phyloP scores from a whole-genome alignment of 345 rosid genomes.

The Balakata baccata region DNA sequence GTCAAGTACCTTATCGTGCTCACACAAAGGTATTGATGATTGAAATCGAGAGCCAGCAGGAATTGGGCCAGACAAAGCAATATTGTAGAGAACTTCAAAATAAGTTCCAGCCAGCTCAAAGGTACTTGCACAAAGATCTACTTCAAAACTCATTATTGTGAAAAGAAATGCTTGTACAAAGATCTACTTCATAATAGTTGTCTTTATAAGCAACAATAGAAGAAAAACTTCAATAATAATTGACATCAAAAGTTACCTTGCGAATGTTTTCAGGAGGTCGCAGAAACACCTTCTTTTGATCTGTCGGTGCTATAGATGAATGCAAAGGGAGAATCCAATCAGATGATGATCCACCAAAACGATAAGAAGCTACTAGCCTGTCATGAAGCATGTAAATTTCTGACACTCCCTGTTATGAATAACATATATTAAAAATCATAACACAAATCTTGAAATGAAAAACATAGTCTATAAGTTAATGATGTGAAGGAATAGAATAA shows the following conservation, averaged over 20 bases:
- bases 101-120: no score
- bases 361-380: conserved; percentile 74
- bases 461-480: not conserved
- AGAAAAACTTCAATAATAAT: conserved; percentile 1
- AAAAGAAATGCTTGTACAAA: not conserved
- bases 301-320: conserved; percentile 72
- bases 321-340: conserved; percentile 91
- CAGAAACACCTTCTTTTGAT: conserved; percentile 69
- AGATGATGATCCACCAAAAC: conserved; percentile 71
- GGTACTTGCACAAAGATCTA: no score
- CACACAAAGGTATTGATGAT: no score
- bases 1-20: no score
- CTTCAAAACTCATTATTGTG: not conserved
- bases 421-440: conserved; percentile 12
- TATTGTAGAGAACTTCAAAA: no score
- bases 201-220: not conserved
- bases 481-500: conserved; percentile 6
- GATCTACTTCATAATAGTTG: not conserved
- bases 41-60: no score
- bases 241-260: conserved; percentile 46
- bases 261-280: conserved; percentile 72
- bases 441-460: not conserved
- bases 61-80: no score
- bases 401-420: conserved; percentile 56
- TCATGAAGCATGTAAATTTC: conserved; percentile 72